Evolutionary conservation across 2,329 filamentous ascomycete species (phyloP).

Genomic region (Westerdykella ornata): DNA sequence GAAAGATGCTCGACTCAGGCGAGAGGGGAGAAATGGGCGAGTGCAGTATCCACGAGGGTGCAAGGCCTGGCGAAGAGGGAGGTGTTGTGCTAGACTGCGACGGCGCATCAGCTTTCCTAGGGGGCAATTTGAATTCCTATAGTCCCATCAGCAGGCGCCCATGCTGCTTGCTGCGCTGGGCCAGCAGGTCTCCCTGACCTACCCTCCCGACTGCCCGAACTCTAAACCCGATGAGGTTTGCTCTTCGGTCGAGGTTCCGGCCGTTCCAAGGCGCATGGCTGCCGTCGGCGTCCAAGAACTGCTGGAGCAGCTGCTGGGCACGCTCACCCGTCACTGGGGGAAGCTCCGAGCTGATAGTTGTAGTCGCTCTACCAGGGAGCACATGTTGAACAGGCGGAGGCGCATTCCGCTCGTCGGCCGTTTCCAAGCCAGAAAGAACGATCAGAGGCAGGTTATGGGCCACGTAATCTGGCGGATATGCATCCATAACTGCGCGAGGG

Average conservation of each 20-base stretch:
- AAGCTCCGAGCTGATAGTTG: slow-evolving; percentile 63
- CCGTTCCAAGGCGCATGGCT: slow-evolving; percentile 61
- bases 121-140: slow-evolving; percentile 52
- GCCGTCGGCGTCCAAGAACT: slow-evolving; percentile 61
- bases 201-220: slow-evolving; percentile 75
- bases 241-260: slow-evolving; percentile 45
- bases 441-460: slow-evolving; percentile 82
- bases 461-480: slow-evolving; percentile 71
- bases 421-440: slow-evolving; percentile 66
- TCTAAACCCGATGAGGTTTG: slow-evolving; percentile 52
- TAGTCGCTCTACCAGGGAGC: slow-evolving; percentile 43
- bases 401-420: slow-evolving; percentile 27
- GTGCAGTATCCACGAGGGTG: slow-evolving; percentile 58
- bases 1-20: slow-evolving; percentile 74
- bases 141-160: slow-evolving; percentile 17
- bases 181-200: slow-evolving; percentile 43
- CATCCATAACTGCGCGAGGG: slow-evolving; percentile 56
- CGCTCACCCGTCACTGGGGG: slow-evolving; percentile 59
- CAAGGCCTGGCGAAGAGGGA: slow-evolving; percentile 48
- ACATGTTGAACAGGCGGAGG: slow-evolving; percentile 41
- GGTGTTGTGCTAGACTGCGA: slow-evolving; percentile 46
- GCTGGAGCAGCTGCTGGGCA: slow-evolving; percentile 58
- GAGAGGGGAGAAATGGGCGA: slow-evolving; percentile 88
- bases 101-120: slow-evolving; percentile 56
- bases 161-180: slow-evolving; percentile 1